Evolutionary conservation across 1,284 basidiomycete genomes (phyloP).

Genomic region (Malassezia arunalokei): DNA sequence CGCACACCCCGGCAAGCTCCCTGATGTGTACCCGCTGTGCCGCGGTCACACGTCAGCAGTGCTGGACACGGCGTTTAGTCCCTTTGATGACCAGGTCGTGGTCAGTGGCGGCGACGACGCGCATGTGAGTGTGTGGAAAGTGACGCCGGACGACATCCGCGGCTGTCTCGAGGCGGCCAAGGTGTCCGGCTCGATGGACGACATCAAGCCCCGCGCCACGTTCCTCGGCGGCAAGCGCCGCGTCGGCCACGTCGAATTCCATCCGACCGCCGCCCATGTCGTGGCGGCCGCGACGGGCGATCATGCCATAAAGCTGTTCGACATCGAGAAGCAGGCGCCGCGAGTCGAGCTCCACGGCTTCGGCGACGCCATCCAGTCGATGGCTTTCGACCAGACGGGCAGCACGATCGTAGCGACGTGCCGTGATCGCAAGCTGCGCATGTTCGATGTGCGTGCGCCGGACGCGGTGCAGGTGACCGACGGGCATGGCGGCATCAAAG

Average conservation of each 20-base stretch:
- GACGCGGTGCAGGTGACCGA: slow-evolving; percentile 67
- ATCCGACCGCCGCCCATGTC: slow-evolving; percentile 77
- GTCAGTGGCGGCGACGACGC: slow-evolving; percentile 88
- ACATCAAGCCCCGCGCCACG: slow-evolving; percentile 61
- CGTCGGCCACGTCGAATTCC: slow-evolving; percentile 86
- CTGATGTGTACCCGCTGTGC: slow-evolving; percentile 81
- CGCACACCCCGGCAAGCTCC: slow-evolving; percentile 54
- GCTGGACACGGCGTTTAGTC: slow-evolving; percentile 95
- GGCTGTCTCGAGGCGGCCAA: slow-evolving; percentile 49
- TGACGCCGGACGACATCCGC: slow-evolving; percentile 52
- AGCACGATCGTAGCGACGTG: slow-evolving; percentile 59
- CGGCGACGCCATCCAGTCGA: slow-evolving; percentile 72
- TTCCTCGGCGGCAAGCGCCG: slow-evolving; percentile 53
- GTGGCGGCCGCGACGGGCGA: slow-evolving; percentile 79
- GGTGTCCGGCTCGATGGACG: slow-evolving; percentile 38
- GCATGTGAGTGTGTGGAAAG: slow-evolving; percentile 75
- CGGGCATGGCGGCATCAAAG: slow-evolving; percentile 86
- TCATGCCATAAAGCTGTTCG: slow-evolving; percentile 80
- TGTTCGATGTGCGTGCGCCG: slow-evolving; percentile 77
- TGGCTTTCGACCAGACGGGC: slow-evolving; percentile 73
- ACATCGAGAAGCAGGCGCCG: slow-evolving; percentile 49
- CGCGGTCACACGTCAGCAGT: slow-evolving; percentile 68
- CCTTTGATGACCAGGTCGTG: slow-evolving; percentile 79
- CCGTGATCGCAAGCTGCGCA: slow-evolving; percentile 76
- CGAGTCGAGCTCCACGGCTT: slow-evolving; percentile 60